Evolutionary conservation across 768 basidiomycete genomes (phyloP), one percentile per base, ranked within the genome.

Genomic region (Termitomyces sp.): DNA sequence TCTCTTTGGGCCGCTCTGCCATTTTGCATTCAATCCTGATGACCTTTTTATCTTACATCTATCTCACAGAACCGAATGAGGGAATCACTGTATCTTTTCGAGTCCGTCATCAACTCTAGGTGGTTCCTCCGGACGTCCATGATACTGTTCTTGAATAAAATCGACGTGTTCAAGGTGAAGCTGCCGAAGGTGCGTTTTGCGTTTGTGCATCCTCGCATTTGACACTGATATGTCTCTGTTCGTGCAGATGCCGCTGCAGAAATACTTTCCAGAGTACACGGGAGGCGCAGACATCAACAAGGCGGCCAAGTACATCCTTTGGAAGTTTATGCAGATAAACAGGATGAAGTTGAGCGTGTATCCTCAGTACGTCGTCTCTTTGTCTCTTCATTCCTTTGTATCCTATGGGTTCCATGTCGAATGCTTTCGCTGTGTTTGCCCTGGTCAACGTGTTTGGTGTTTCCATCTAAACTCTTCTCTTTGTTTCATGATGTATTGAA

Each of bases 301-400:
- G 70, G 93, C 92, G 2, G 92, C 94, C 0, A 94, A 94, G 64
- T 96, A 92, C 62, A 94, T 98, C 54, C 75, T 98, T 38, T 97
- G 93, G 94, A 77, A 90, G 65, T 98, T 96, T 65, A 94, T 94
- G 80, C 92, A 96, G 70, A 87, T 90, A 56, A 96, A 95, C 64
- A 75, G 89, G 22, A 90, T 90, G 54, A 71, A 86, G 53, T 72
- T 95, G 63, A 92, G 87, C 57, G 90, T 97, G 20, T 97, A 95
- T 70, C 94, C 94, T 3, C 94, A 97, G 90, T 90, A 61, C 36
- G 88, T 80, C 13, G 12, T 51, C 36, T 36, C n/a, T 10, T 7
- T 38, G 40, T 24, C 6, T 40, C 18, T 9, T 0, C 8, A 20
- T 42, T 40, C 20, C 3, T 49, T 5, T 10, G 4, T 53, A 13